phyloP scores from a whole-genome alignment of 1,284 basidiomycete species.

The Leccinum griseonigrum region DNA sequence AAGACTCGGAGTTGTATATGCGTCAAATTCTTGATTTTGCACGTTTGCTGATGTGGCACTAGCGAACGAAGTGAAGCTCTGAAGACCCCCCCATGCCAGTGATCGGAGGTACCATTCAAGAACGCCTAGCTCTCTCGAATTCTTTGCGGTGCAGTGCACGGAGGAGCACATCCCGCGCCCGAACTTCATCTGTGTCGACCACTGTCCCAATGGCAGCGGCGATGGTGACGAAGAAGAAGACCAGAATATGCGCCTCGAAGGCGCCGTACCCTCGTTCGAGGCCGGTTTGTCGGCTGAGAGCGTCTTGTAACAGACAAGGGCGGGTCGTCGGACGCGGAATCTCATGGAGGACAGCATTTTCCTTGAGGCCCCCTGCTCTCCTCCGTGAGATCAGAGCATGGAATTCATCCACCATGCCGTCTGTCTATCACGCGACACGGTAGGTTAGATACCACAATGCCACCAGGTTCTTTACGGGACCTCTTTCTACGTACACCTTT shows the following conservation, averaged over 20 bases:
- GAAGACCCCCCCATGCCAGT: slow-evolving; percentile 40
- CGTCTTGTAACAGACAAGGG: slow-evolving; percentile 45
- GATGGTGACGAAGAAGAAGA: too few relatives aligned
- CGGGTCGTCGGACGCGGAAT: too few relatives aligned
- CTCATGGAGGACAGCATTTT: too few relatives aligned
- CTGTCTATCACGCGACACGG: too few relatives aligned
- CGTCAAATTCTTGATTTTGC: not conserved
- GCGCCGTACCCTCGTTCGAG: too few relatives aligned
- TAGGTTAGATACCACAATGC: too few relatives aligned
- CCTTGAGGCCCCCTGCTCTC: too few relatives aligned
- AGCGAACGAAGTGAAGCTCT: slow-evolving; percentile 47
- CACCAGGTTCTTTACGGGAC: too few relatives aligned
- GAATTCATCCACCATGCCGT: too few relatives aligned
- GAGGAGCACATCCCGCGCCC: slow-evolving; percentile 48
- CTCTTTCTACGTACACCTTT: too few relatives aligned
- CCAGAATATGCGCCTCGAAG: slow-evolving; percentile 34
- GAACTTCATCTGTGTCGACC: not conserved
- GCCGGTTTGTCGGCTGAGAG: slow-evolving; percentile 54
- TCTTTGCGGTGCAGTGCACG: slow-evolving; percentile 61
- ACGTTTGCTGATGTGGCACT: slow-evolving; percentile 30
- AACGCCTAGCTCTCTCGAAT: slow-evolving; percentile 70
- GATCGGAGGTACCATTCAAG: slow-evolving; percentile 46
- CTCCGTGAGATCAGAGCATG: too few relatives aligned
- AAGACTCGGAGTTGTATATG: slow-evolving; percentile 55
- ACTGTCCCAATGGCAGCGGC: too few relatives aligned